phyloP scores from a whole-genome alignment of 2,329 filamentous ascomycete species.

The Rutstroemia sp. region DNA sequence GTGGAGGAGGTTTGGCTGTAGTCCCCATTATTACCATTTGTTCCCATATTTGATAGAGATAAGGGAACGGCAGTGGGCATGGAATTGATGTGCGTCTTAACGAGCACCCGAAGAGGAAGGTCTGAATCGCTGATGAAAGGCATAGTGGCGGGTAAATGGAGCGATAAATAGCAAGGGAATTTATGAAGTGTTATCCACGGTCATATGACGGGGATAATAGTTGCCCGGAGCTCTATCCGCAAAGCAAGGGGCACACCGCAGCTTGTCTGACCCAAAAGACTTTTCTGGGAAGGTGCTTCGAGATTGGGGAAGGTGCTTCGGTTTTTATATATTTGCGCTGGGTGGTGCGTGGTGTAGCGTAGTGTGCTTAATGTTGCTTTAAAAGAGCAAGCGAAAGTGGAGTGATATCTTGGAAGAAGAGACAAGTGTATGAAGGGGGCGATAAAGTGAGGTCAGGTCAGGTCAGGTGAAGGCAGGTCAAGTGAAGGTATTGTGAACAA shows the following conservation, averaged over 20 bases:
- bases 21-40: conserved; percentile 11
- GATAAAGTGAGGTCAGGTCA: too few species aligned
- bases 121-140: conserved; percentile 15
- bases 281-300: neutral
- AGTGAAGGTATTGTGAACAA: too few species aligned
- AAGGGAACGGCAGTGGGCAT: conserved; percentile 15
- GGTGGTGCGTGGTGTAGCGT: neutral
- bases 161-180: neutral
- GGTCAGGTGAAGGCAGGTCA: too few species aligned
- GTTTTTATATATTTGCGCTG: neutral
- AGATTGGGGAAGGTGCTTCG: neutral
- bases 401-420: too few species aligned
- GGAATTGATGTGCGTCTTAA: conserved; percentile 10
- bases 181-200: neutral
- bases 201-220: neutral
- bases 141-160: conserved; percentile 16
- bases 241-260: neutral
- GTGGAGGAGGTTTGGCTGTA: conserved; percentile 10
- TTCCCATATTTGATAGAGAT: conserved; percentile 16
- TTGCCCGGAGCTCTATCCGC: neutral
- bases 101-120: conserved; percentile 18
- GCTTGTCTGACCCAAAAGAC: neutral
- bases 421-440: too few species aligned
- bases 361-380: too few species aligned
- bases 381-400: too few species aligned